These are phyloP conservation scores for Rhodotorula sp. DNA, from an alignment of 1,284 basidiomycete species.

Conservation along the genomic window DNA sequence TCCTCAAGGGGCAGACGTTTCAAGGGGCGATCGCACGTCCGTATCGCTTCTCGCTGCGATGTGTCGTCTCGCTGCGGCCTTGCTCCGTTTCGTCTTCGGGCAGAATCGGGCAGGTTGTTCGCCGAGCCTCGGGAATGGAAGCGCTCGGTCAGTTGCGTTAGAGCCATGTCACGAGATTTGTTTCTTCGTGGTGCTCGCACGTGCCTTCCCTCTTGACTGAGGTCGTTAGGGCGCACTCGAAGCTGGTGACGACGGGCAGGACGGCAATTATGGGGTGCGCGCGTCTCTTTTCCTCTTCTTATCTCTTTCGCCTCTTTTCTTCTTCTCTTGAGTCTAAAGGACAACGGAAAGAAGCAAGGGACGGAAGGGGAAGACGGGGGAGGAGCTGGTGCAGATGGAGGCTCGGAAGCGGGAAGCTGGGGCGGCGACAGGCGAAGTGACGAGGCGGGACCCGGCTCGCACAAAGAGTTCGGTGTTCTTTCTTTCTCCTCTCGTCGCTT, in stretches of 20 bases:
- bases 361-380: too few species aligned
- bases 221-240: slow-evolving; percentile 15
- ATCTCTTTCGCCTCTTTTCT: background rate
- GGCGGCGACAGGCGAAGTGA: too few species aligned
- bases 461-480: too few species aligned
- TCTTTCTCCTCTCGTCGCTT: too few species aligned
- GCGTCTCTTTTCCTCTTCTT: background rate
- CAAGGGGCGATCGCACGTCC: background rate
- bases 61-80: background rate
- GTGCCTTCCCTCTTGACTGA: slow-evolving; percentile 12
- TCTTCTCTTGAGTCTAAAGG: background rate
- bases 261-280: too few species aligned
- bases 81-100: background rate
- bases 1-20: too few species aligned
- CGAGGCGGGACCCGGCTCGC: too few species aligned
- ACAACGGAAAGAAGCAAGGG: too few species aligned
- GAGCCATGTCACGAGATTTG: slow-evolving; percentile 6
- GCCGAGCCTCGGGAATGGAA: background rate
- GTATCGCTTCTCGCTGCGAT: background rate
- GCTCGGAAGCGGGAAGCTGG: background rate
- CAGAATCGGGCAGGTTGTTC: background rate
- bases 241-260: background rate
- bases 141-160: slow-evolving; percentile 7
- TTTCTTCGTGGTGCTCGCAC: slow-evolving; percentile 5
- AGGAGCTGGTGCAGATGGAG: background rate